Evolutionary conservation across 345 rosid genomes (phyloP).

Genomic region (Erysimum cheiranthoides): DNA sequence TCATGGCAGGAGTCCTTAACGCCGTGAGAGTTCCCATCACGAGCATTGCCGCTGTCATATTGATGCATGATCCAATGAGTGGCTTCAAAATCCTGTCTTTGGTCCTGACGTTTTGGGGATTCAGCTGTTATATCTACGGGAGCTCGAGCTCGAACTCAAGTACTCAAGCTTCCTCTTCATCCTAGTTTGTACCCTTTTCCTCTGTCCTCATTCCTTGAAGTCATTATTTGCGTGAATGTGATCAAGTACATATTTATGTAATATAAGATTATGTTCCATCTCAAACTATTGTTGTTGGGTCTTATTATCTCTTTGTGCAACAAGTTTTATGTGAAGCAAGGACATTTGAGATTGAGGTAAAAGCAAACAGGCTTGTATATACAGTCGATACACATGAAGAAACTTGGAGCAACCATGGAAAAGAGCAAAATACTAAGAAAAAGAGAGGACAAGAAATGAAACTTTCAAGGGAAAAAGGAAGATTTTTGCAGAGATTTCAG

Average conservation of each 20-base stretch:
- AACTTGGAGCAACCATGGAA: slow-evolving; percentile 32
- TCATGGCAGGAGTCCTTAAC: slow-evolving; percentile 84
- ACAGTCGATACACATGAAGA: slow-evolving; percentile 29
- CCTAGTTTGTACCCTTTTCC: slow-evolving; percentile 10
- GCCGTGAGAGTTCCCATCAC: slow-evolving; percentile 87
- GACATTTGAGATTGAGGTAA: slow-evolving; percentile 7
- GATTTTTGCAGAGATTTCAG: slow-evolving; percentile 4
- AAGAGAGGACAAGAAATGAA: slow-evolving; percentile 5
- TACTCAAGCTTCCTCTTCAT: slow-evolving; percentile 40
- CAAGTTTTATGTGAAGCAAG: slow-evolving; percentile 1
- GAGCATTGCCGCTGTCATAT: slow-evolving; percentile 73
- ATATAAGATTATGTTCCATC: neutral
- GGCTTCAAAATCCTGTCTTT: slow-evolving; percentile 88
- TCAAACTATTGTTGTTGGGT: slow-evolving; percentile 2
- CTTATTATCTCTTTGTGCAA: neutral
- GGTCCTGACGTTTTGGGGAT: slow-evolving; percentile 84
- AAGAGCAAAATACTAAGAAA: slow-evolving; percentile 33
- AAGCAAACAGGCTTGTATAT: slow-evolving; percentile 30
- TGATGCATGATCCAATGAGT: slow-evolving; percentile 85
- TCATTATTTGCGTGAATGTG: slow-evolving; percentile 14
- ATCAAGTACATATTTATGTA: slow-evolving; percentile 17
- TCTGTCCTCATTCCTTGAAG: neutral
- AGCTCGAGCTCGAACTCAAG: slow-evolving; percentile 48
- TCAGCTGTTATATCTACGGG: slow-evolving; percentile 76
- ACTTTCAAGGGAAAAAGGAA: slow-evolving; percentile 2